phyloP scores from a whole-genome alignment of 331 rosid species.

The Stylosanthes scabra region DNA sequence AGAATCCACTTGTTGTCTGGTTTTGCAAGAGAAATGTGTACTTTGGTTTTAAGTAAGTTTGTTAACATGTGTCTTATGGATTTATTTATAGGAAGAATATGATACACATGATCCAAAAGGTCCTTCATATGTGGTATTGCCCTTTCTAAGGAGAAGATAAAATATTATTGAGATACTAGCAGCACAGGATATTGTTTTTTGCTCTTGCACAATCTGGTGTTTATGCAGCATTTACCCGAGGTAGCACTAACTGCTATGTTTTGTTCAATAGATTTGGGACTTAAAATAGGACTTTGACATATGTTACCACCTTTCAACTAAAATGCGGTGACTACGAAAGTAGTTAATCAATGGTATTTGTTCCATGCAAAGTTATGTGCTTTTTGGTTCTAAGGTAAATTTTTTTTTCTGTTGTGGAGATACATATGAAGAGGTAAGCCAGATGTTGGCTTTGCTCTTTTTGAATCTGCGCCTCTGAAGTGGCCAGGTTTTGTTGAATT shows the following conservation, averaged over 20 bases:
- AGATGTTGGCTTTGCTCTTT: constrained; percentile 97
- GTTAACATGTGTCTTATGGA: constrained; percentile 26
- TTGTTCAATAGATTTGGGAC: constrained; percentile 2
- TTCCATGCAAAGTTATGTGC: constrained; percentile 21
- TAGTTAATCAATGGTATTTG: constrained; percentile 7
- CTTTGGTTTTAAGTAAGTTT: constrained; percentile 1
- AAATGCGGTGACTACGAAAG: constrained; percentile 7
- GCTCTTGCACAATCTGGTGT: constrained; percentile 99
- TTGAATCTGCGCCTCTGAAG: constrained; percentile 90
- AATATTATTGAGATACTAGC: constrained; percentile 97
- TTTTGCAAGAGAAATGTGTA: constrained; percentile 24
- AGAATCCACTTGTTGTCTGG: constrained; percentile 17
- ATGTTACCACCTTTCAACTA: constrained; percentile 25
- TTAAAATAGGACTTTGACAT: constrained; percentile 31
- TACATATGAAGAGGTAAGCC: constrained; percentile 92
- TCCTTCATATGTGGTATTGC: constrained; percentile 79
- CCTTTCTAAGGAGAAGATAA: constrained; percentile 89
- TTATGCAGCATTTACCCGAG: constrained; percentile 98
- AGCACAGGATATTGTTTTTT: constrained; percentile 92
- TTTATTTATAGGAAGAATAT: constrained; percentile 79
- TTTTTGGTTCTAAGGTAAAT: constrained; percentile 37
- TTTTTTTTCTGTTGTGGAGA: constrained; percentile 57
- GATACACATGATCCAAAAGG: constrained; percentile 99
- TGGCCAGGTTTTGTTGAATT: constrained; percentile 99
- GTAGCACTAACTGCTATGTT: constrained; percentile 44